Percentiles rank a stretch among this genome's conserved stretches.
These are phyloP conservation scores for Podaxis mareebaensis DNA, from an alignment of 768 basidiomycete species.

Conservation along the genomic window DNA sequence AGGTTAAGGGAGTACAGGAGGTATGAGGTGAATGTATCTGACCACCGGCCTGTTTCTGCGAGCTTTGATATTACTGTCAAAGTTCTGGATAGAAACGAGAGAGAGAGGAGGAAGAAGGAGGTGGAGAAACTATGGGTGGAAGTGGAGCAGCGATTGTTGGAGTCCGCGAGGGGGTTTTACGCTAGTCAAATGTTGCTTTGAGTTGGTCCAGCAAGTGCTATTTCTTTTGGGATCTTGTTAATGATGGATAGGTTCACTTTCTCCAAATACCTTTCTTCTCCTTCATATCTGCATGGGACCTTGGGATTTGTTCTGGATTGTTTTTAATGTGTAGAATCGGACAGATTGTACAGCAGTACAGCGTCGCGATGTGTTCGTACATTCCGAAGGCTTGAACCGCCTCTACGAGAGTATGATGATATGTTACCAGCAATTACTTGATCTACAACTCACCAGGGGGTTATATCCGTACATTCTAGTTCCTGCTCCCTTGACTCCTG, in stretches of 20 bases:
- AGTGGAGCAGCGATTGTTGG: constrained; percentile 42
- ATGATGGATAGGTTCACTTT: neutral
- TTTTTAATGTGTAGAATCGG: constrained; percentile 5
- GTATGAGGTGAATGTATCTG: constrained; percentile 86
- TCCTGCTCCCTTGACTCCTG: neutral
- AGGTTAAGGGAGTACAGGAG: constrained; percentile 70
- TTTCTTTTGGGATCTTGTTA: neutral
- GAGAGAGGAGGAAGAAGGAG: constrained; percentile 55
- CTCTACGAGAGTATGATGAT: neutral
- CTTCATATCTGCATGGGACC: neutral
- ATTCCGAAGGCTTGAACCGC: neutral
- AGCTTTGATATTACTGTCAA: constrained; percentile 77
- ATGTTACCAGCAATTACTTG: neutral
- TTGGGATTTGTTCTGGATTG: neutral
- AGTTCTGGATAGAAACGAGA: constrained; percentile 57
- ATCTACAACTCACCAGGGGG: neutral
- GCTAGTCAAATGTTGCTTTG: constrained; percentile 30
- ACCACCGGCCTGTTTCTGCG: constrained; percentile 88
- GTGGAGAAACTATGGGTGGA: constrained; percentile 58
- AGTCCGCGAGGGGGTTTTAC: constrained; percentile 43
- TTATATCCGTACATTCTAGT: neutral
- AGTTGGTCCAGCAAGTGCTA: constrained; percentile 6
- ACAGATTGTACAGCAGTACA: neutral
- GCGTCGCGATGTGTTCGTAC: neutral
- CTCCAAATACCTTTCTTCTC: neutral